Evolutionary conservation across 1,139 yeast species (phyloP).

Genomic region (Lodderomyces theae): DNA sequence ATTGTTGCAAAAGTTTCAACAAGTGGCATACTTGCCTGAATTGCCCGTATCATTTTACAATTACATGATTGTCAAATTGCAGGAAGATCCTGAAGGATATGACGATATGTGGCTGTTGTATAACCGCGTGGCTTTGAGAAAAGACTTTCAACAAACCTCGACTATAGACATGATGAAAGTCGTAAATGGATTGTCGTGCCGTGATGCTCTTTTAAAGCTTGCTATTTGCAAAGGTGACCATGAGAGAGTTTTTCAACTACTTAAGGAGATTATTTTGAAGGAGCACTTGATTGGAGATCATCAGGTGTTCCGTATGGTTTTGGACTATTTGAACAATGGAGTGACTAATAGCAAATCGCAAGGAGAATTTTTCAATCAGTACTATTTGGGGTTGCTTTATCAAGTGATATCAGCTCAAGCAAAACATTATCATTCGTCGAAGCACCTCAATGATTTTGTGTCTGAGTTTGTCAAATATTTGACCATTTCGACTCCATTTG

Average conservation of each 20-base stretch:
- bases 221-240: slow-evolving; percentile 38
- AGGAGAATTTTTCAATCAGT: slow-evolving; percentile 22
- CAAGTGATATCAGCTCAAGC: slow-evolving; percentile 37
- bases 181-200: slow-evolving; percentile 19
- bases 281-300: slow-evolving; percentile 33
- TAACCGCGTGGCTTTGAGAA: slow-evolving; percentile 35
- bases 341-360: slow-evolving; percentile 19
- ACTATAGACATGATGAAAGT: slow-evolving; percentile 14
- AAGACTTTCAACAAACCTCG: slow-evolving; percentile 29
- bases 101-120: slow-evolving; percentile 33
- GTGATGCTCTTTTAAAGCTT: slow-evolving; percentile 32
- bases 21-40: slow-evolving; percentile 39
- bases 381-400: slow-evolving; percentile 35
- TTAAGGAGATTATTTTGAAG: slow-evolving; percentile 37
- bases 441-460: slow-evolving; percentile 28
- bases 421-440: slow-evolving; percentile 21
- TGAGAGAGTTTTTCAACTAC: slow-evolving; percentile 34
- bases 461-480: slow-evolving; percentile 30
- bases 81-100: slow-evolving; percentile 13
- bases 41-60: slow-evolving; percentile 31
- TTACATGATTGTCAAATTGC: slow-evolving; percentile 28
- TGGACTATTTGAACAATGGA: slow-evolving; percentile 34
- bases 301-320: slow-evolving; percentile 28
- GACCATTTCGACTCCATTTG: slow-evolving; percentile 12
- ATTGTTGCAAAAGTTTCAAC: slow-evolving; percentile 30